Evolutionary conservation across 106 monocot genomes (phyloP).

Genomic region (Xerophyta viscosa): DNA sequence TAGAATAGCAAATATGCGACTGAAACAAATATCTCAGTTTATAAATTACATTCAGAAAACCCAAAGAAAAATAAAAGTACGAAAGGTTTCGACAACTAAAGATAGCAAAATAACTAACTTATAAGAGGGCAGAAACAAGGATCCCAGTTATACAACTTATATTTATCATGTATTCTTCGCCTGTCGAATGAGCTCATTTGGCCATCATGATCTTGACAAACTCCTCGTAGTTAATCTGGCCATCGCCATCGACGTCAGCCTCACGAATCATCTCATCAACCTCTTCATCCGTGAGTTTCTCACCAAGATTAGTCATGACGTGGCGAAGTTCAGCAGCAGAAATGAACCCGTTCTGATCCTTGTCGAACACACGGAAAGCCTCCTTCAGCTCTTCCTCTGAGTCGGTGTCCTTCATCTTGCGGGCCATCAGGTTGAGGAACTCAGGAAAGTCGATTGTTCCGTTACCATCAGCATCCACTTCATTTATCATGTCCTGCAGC

Average conservation of each 20-base stretch:
- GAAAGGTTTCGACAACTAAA: not conserved
- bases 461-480: constrained; percentile 44
- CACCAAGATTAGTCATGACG: constrained; percentile 49
- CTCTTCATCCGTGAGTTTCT: constrained; percentile 46
- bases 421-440: constrained; percentile 50
- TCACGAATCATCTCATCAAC: constrained; percentile 53
- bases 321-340: constrained; percentile 44
- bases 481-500: constrained; percentile 56
- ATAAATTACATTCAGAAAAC: too few relatives aligned
- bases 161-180: not conserved
- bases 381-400: constrained; percentile 52
- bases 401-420: constrained; percentile 53
- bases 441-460: constrained; percentile 52
- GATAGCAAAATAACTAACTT: constrained; percentile 2
- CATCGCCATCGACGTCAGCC: constrained; percentile 45
- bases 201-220: constrained; percentile 54
- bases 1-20: too few relatives aligned
- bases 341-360: constrained; percentile 49
- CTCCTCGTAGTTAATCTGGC: constrained; percentile 50
- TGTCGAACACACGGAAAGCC: constrained; percentile 49
- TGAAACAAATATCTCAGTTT: too few relatives aligned
- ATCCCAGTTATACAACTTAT: not conserved
- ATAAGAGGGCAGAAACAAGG: not conserved
- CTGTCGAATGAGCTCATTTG: constrained; percentile 12
- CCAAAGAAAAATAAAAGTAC: too few relatives aligned